Evolutionary conservation across 1,284 basidiomycete species (phyloP), one percentile per base, ranked within the genome.

Genomic region (Austroboletus olivaceoglutinosus): DNA sequence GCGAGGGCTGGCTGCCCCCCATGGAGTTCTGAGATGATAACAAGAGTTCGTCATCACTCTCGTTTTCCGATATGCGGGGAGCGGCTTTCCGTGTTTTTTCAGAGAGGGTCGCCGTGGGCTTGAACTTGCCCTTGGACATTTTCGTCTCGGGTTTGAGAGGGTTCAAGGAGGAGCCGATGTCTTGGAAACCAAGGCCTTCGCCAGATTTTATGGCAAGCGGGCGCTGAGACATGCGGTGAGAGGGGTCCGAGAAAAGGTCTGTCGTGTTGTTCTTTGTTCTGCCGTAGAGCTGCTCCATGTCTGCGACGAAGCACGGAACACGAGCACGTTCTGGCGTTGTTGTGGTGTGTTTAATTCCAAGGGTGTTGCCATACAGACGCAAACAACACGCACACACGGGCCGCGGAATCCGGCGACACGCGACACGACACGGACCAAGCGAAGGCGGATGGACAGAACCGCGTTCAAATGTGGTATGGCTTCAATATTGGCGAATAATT

Each of bases 31-130:
- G 66, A 2, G 64, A 67, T 4, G 56, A 62, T 3, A 68, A 51
- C 33, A 68, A 49, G 33, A 67, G 45, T n/a, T 67, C 67, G 34
- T 67, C 65, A 2, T 68, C 63, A 25, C 68, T 70, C 29, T 62
- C 58, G 21, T 56, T 48, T 21, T 47, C 53, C 19, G 31, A 3
- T 27, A 49, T 43, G 13, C 1, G 29, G 2, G 10, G 19, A 0
- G 47, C 39, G 15, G 13, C 9, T 12, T 27, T 47, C 21, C 41
- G 51, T 6, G 12, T 6, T 6, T 31, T 41, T 3, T 8, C 3
- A n/a, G 5, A 10, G 10, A 9, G 9, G 10, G n/a, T 2, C 11
- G 37, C 34, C n/a, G n/a, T n/a, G 5, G 47, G 38, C 16, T 51
- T 70, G 15, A 10, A 43, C 30, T 54, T 67, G 47, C 36, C 45